Conservation (phyloP, 1,284 basidiomycete genomes). For the Dichomitus squalens region DNA sequence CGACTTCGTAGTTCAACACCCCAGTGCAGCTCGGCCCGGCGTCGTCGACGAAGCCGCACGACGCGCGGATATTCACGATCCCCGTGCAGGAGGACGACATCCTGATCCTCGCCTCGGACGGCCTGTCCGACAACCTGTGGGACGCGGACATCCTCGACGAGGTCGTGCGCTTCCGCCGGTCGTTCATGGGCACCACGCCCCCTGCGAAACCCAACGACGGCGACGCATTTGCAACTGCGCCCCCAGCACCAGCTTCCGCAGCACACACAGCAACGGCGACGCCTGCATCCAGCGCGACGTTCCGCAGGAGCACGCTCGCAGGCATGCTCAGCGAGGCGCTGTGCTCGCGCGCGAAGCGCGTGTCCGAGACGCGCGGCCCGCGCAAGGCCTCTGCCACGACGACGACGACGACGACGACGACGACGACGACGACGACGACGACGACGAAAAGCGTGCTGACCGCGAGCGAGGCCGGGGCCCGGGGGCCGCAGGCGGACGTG, state of each 20-base stretch:
- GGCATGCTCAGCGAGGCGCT: constrained; percentile 72
- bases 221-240: not conserved
- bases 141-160: constrained; percentile 94
- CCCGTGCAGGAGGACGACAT: constrained; percentile 87
- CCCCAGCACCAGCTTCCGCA: constrained; percentile 40
- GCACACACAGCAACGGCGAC: constrained; percentile 26
- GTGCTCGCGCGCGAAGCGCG: constrained; percentile 66
- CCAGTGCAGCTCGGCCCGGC: constrained; percentile 87
- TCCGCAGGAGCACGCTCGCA: constrained; percentile 58
- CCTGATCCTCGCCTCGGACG: constrained; percentile 88
- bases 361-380: constrained; percentile 48
- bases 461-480: constrained; percentile 8
- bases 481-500: constrained; percentile 49
- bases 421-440: constrained; percentile 5
- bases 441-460: constrained; percentile 3
- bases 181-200: constrained; percentile 35
- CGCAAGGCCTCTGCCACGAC: constrained; percentile 8
- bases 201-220: not conserved
- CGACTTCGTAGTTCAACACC: constrained; percentile 74
- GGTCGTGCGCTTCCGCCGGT: constrained; percentile 67
- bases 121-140: constrained; percentile 93
- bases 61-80: constrained; percentile 77
- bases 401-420: not conserved
- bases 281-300: constrained; percentile 28
- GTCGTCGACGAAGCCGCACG: constrained; percentile 66